Base-by-base conservation (phyloP, 345 rosid genomes). In the Excoecaria cochinchinensis region DNA sequence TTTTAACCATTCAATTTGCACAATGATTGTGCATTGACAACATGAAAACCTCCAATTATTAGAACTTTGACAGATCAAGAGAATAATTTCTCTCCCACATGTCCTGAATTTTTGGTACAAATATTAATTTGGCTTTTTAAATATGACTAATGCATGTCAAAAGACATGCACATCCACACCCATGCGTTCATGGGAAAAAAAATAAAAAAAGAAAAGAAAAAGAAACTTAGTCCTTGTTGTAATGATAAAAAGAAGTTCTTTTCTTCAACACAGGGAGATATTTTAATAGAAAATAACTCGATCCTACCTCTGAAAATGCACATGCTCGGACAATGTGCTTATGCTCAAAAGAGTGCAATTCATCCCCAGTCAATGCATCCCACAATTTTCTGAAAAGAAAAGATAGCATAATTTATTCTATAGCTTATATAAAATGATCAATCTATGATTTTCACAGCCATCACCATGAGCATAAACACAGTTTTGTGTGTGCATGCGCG, bases 291-390 rank as follows among this genome's bases (percentile, higher is more conserved):
- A 60, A 62, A 40, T 50, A n/a, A 8, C 10, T 44, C 48, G 36
- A 25, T 8, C 78, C 2, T 70, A 84, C 87, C 84, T 84, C 85
- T n/a, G 87, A 84, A 84, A 84, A 84, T 50, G 87, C 46, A 36
- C 83, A 84, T 31, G 87, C 87, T 55, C 87, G 77, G 74, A 84
- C 87, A 66, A 84, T 84, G 62, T 84, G 87, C 80, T 79, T 84
- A 72, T 84, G 87, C 47, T 81, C 87, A 63, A 84, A 84, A 12
- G 85, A 84, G 67, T 82, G 87, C 24, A 84, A 44, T 42, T 53
- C 85, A 62, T 81, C 85, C 51, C 87, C 87, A 4, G 83, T 79
- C 74, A 84, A 84, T 10, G 87, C 85, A 74, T 84, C 83, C 85
- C 87, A 84, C 67, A 84, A 71, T 79, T 82, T 84, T 73, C 87